Base-by-base conservation (phyloP, 2,329 filamentous ascomycete species). In the Pseudogymnoascus sp. region DNA sequence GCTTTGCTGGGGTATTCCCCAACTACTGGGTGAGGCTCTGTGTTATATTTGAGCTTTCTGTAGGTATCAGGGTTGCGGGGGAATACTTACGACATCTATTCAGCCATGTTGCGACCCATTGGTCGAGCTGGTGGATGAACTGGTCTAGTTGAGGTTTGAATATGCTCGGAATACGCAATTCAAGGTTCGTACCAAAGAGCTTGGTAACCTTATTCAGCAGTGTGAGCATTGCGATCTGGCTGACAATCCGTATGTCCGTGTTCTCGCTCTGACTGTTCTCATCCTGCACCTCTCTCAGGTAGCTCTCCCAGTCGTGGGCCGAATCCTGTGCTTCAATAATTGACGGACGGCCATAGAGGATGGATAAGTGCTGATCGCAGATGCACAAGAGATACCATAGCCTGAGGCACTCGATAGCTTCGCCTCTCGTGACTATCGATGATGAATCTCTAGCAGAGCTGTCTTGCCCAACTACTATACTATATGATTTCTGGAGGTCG, bases 341-440 rank as follows among this genome's bases (percentile, higher is more conserved):
- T 0, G 83, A 81, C 2, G 83, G 82, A 13, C 84, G 76, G n/a
- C 81, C 80, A 60, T 86, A 86, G 0, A 84, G 79, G 60, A 87
- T 86, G 58, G 81, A 84, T 21, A 86, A 81, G 69, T 87, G 84
- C 63, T 85, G 84, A 66, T 87, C 84, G 67, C 83, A 86, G 0
- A 86, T 82, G 67, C 86, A 87, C 0, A 84, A 73, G 48, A 84
- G 69, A 70, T 85, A 86, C 82, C 83, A 87, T 10, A 87, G 74
- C 36, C 84, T 76, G 2, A 84, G 79, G 29, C 80, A 78, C 62
- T 84, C 80, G 66, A 80, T 78, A 59, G 80, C 75, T 66, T 80
- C 75, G 13, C 21, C 31, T 36, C 21, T n/a, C n/a, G n/a, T 66
- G 71, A 38, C 78, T 75, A 0, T 79, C 78, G 10, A 76, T 75